Percentiles rank a stretch among this genome's conserved stretches.
phyloP scores from a whole-genome alignment of 345 rosid genomes.

The Adansonia digitata region DNA sequence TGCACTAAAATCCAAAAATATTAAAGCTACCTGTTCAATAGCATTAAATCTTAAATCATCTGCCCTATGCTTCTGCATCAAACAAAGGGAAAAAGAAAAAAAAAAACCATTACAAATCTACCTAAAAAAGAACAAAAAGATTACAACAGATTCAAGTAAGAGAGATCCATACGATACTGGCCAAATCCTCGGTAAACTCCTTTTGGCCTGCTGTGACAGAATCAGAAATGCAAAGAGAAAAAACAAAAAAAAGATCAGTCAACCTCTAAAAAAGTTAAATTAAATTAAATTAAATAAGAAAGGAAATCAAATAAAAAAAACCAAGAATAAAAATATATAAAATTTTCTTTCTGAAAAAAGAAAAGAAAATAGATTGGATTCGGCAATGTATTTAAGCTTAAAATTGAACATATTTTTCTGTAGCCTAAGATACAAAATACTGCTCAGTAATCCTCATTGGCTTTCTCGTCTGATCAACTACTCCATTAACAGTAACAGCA shows the following conservation, averaged over 20 bases:
- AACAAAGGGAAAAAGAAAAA: conserved; percentile 15
- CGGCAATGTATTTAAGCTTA: not conserved
- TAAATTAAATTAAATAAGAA: not conserved
- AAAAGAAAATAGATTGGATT: not conserved
- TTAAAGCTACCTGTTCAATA: conserved; percentile 49
- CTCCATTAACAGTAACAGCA: not conserved
- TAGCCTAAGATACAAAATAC: not conserved
- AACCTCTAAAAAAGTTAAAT: too few relatives aligned
- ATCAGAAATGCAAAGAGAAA: conserved; percentile 10
- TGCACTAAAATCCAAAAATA: not conserved
- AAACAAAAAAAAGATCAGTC: conserved; percentile 19
- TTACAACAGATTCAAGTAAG: conserved; percentile 6
- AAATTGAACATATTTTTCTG: not conserved
- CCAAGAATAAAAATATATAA: not conserved
- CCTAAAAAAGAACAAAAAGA: not conserved
- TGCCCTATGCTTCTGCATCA: conserved; percentile 55
- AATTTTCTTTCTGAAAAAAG: not conserved
- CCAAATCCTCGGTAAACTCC: conserved; percentile 59
- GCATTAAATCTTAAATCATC: conserved; percentile 47
- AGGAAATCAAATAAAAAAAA: not conserved
- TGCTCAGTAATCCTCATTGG: not conserved
- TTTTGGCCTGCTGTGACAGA: conserved; percentile 46
- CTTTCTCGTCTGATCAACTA: conserved; percentile 9
- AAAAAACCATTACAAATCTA: not conserved
- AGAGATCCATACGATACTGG: conserved; percentile 49